Evolutionary conservation across 768 basidiomycete genomes (phyloP).

Genomic region (Rossbeevera mucosa): DNA sequence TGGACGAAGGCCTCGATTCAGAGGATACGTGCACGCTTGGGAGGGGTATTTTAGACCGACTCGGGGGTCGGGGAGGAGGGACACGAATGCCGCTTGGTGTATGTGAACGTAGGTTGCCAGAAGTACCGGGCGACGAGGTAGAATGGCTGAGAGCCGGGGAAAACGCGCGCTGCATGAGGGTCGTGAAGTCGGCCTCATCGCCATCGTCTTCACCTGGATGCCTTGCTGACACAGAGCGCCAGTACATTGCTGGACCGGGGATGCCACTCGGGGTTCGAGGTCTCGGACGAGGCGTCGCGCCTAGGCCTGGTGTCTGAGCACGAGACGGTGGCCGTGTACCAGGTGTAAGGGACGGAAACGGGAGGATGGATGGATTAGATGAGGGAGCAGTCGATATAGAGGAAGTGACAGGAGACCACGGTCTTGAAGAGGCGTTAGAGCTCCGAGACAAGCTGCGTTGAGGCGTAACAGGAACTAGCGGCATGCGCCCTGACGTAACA

Average conservation of each 20-base stretch:
- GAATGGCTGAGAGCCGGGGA: constrained; percentile 54
- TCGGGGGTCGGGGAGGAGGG: constrained; percentile 70
- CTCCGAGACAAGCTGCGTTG: constrained; percentile 66
- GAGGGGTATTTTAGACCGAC: constrained; percentile 79
- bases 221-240: constrained; percentile 46
- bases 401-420: constrained; percentile 74
- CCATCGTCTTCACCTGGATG: constrained; percentile 43
- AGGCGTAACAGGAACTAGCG: constrained; percentile 47
- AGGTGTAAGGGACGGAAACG: constrained; percentile 24
- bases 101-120: constrained; percentile 25
- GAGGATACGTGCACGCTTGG: constrained; percentile 68
- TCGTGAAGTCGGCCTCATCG: constrained; percentile 41
- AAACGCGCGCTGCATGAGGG: constrained; percentile 55
- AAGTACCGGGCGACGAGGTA: constrained; percentile 37
- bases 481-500: constrained; percentile 38
- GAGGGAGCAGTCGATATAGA: constrained; percentile 68
- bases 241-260: constrained; percentile 54
- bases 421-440: constrained; percentile 73
- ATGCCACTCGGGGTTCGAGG: constrained; percentile 80
- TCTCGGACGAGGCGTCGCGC: constrained; percentile 58
- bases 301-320: constrained; percentile 49
- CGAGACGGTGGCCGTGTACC: constrained; percentile 46
- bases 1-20: constrained; percentile 65
- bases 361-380: constrained; percentile 36
- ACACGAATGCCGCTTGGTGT: constrained; percentile 39